Evolutionary conservation across 306 rosid genomes (phyloP).

Genomic region (Medicago ruthenica): DNA sequence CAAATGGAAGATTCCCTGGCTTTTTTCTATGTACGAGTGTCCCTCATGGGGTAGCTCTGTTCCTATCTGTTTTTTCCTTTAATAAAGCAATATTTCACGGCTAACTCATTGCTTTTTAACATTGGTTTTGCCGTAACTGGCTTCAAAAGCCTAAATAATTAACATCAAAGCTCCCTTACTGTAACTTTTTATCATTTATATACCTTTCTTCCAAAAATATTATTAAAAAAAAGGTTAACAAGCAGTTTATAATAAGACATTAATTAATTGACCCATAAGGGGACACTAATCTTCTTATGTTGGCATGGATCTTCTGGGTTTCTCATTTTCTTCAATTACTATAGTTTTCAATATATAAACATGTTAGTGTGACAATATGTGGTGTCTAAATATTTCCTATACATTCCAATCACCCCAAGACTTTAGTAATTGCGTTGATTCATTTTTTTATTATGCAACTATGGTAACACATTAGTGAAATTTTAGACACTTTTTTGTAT

Average conservation of each 20-base stretch:
- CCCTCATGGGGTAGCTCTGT: constrained; percentile 48
- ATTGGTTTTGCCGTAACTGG: constrained; percentile 43
- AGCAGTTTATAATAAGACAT: constrained; percentile 22
- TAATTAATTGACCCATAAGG: constrained; percentile 27
- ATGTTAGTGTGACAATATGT: not conserved
- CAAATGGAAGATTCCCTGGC: constrained; percentile 55
- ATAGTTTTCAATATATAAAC: not conserved
- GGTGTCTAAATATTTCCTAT: not conserved
- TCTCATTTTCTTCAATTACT: not conserved
- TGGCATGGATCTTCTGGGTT: not conserved
- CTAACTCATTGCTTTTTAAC: constrained; percentile 24
- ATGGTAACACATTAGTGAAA: constrained; percentile 36
- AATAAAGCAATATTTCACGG: constrained; percentile 46
- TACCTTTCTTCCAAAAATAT: constrained; percentile 9
- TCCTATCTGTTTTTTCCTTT: constrained; percentile 40
- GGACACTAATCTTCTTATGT: constrained; percentile 17
- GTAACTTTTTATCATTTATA: too few species aligned
- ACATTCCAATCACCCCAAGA: not conserved
- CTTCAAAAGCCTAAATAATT: constrained; percentile 10
- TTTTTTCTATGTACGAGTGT: constrained; percentile 46
- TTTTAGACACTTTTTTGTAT: not conserved
- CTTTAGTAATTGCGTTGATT: not conserved
- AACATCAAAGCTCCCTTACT: too few species aligned
- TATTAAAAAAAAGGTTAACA: not conserved
- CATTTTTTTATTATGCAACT: constrained; percentile 16